Conservation (phyloP, 1,284 basidiomycete species). For the Trichosporon asahii region DNA sequence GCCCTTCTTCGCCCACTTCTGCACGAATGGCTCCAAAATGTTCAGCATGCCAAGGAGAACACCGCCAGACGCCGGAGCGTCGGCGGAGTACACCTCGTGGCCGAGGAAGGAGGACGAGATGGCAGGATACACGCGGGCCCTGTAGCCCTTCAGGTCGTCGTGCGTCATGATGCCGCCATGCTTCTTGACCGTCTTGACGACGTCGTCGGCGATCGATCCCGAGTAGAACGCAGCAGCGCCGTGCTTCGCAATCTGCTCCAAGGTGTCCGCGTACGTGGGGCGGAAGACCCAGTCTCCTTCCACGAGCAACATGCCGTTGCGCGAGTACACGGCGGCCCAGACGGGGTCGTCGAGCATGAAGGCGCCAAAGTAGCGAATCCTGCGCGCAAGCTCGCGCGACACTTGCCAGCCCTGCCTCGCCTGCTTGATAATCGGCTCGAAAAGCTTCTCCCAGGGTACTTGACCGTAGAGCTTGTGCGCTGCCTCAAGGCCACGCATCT, state of each 20-base stretch:
- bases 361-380: constrained; percentile 60
- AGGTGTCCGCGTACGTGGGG: constrained; percentile 55
- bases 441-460: constrained; percentile 70
- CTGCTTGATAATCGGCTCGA: constrained; percentile 69
- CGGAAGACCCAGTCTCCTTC: constrained; percentile 72
- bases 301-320: constrained; percentile 64
- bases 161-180: constrained; percentile 47
- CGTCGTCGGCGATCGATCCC: constrained; percentile 47
- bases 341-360: constrained; percentile 73
- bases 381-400: constrained; percentile 65
- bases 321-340: constrained; percentile 77
- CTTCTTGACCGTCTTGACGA: constrained; percentile 36
- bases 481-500: constrained; percentile 66
- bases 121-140: constrained; percentile 67
- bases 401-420: constrained; percentile 71
- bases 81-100: constrained; percentile 75
- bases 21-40: constrained; percentile 36
- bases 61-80: constrained; percentile 63
- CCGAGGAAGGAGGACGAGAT: constrained; percentile 71
- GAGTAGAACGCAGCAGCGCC: constrained; percentile 48
- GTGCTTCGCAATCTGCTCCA: constrained; percentile 43
- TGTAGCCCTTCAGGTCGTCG: constrained; percentile 56
- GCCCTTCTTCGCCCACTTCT: not conserved
- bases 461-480: constrained; percentile 51
- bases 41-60: constrained; percentile 48